phyloP scores from a whole-genome alignment of 1,139 yeast genomes.

The Wickerhamomyces sp. region DNA sequence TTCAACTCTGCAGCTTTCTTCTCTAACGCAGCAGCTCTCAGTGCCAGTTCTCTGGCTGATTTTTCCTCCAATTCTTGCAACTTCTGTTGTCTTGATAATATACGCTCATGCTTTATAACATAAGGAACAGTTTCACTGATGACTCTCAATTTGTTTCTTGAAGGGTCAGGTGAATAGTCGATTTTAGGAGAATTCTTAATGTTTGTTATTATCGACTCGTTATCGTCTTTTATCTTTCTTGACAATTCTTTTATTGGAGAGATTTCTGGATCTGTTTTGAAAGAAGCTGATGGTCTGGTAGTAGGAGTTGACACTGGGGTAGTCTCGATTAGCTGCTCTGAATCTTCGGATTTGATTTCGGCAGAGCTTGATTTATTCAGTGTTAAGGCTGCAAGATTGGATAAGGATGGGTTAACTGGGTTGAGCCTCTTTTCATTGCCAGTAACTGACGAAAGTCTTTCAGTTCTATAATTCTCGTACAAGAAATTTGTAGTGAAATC shows the following conservation, averaged over 20 bases:
- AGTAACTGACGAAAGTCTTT: constrained; percentile 47
- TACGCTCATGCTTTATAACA: constrained; percentile 69
- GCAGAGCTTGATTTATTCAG: constrained; percentile 4
- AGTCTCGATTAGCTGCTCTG: background rate
- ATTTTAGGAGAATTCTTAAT: constrained; percentile 49
- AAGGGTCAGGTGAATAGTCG: constrained; percentile 40
- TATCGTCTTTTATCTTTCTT: constrained; percentile 31
- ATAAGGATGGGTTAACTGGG: constrained; percentile 45
- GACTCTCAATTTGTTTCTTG: constrained; percentile 66
- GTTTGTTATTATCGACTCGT: constrained; percentile 40
- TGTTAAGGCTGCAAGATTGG: constrained; percentile 57
- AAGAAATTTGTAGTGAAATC: constrained; percentile 76
- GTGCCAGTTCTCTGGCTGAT: constrained; percentile 67
- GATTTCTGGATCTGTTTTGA: constrained; percentile 19
- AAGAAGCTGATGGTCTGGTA: constrained; percentile 13
- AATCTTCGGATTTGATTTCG: background rate
- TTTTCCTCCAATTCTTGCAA: constrained; percentile 75
- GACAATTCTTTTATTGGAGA: constrained; percentile 33
- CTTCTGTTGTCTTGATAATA: constrained; percentile 70
- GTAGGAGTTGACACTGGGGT: constrained; percentile 24
- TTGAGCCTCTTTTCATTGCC: constrained; percentile 4
- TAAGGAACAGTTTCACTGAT: constrained; percentile 81
- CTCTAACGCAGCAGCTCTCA: constrained; percentile 71
- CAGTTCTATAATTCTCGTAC: constrained; percentile 77
- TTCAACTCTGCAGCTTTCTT: constrained; percentile 72